phyloP scores from a whole-genome alignment of 768 basidiomycete species.

The Pulveroboletus sp. region DNA sequence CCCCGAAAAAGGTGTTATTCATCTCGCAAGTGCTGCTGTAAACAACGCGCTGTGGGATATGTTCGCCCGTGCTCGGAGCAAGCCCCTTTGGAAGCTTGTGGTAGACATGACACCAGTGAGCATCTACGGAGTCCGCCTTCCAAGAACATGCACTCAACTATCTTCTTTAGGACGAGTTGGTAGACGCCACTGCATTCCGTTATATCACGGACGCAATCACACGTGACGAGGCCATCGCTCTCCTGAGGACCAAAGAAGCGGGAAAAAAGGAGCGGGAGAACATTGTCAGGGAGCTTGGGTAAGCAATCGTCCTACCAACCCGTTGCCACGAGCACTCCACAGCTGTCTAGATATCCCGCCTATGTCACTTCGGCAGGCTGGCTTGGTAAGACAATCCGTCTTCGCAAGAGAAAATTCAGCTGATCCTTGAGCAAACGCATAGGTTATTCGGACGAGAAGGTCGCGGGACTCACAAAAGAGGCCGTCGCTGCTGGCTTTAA shows the following conservation, averaged over 20 bases:
- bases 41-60: conserved; percentile 95
- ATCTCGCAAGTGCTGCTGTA: conserved; percentile 83
- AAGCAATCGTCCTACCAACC: conserved; percentile 10
- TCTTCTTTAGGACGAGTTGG: conserved; percentile 64
- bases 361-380: conserved; percentile 93
- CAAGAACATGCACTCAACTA: neutral
- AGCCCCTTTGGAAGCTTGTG: conserved; percentile 92
- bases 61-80: conserved; percentile 72
- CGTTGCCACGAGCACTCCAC: neutral
- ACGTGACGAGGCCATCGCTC: conserved; percentile 78
- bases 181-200: conserved; percentile 71
- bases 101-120: conserved; percentile 81
- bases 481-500: conserved; percentile 87
- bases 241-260: conserved; percentile 74
- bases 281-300: conserved; percentile 69
- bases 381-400: conserved; percentile 50
- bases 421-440: conserved; percentile 6
- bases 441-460: conserved; percentile 93
- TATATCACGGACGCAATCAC: conserved; percentile 95
- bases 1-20: conserved; percentile 94
- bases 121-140: neutral
- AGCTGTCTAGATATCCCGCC: conserved; percentile 68
- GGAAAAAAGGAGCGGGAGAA: conserved; percentile 77
- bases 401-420: neutral
- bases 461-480: conserved; percentile 79